Evolutionary conservation across 2,329 filamentous ascomycete species (phyloP), one percentile per base, ranked within the genome.

Genomic region (Colletotrichum falcatum): DNA sequence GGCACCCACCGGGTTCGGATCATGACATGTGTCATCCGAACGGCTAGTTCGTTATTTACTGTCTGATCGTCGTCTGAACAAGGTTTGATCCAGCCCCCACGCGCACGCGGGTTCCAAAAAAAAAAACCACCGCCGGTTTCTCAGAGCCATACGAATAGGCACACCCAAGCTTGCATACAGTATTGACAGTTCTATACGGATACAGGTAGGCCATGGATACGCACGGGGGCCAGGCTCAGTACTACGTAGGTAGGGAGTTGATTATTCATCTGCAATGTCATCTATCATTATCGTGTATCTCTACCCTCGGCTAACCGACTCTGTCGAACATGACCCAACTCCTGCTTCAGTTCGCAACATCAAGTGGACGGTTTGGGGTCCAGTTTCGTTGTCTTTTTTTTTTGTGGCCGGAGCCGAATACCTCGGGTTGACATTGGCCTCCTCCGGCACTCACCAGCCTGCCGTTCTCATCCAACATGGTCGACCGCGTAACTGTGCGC

Each of bases 51-150:
- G 65, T 37, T 18, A 5, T 26, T 30, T 56, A 35, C 60, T 28
- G 69, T 70, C 65, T 71, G 69, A 71, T 71, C 66, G 69, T 70
- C 69, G 48, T 65, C 65, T 71, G 60, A 70, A 61, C 54, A 61
- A 61, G 51, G 61, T 65, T 71, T 70, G n/a, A 54, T n/a, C n/a
- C n/a, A n/a, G n/a, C n/a, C n/a, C n/a, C n/a, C n/a, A n/a, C n/a
- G n/a, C n/a, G n/a, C n/a, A n/a, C n/a, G n/a, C n/a, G n/a, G n/a
- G n/a, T n/a, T n/a, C n/a, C n/a, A n/a, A n/a, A n/a, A n/a, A n/a
- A n/a, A n/a, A n/a, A n/a, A n/a, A n/a, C n/a, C n/a, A n/a, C n/a
- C n/a, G n/a, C n/a, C n/a, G n/a, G n/a, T n/a, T n/a, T n/a, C n/a
- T n/a, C n/a, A n/a, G n/a, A n/a, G n/a, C n/a, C n/a, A n/a, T n/a